Base-by-base conservation (phyloP, 1,284 basidiomycete genomes). In the Ustilago vetiveriae region DNA sequence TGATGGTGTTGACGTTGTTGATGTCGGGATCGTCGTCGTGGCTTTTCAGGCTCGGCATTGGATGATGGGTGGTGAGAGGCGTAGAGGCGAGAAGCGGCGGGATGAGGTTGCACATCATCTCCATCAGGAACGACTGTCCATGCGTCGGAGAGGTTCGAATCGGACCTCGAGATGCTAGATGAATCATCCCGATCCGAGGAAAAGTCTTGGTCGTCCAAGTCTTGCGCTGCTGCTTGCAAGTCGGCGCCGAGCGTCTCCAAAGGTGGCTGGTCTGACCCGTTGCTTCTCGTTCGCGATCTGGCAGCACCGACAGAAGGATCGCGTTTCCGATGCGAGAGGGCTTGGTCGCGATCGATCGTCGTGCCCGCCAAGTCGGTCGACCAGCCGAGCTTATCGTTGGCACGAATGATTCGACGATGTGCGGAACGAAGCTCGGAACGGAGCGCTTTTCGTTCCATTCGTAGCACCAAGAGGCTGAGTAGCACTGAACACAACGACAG, bases 371-470 rank as follows among this genome's bases (percentile, higher is more conserved):
- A 14, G 16, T 53, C 49, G 36, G 46, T 45, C 6, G 67, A 50
- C 67, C 67, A 71, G 8, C 67, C 67, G 8, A 71, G 37, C 33
- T 60, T 55, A 43, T 71, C 67, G 38, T 57, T 71, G 26, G 67
- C 67, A 1, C 57, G 48, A 11, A 65, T 57, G 49, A 71, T 71
- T 2, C 67, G 19, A 4, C 67, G 45, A 39, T 71, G 67, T 4
- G 67, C 67, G 7, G 56, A 56, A 1, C 62, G 38, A 0, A 71
- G 29, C 7, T 66, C 50, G 4, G 62, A 44, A 4, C 68, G 41
- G 1, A 66, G 16, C 19, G 27, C 23, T 23, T 40, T 47, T 17
- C 62, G 48, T 26, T 66, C 57, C 13, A 60, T 36, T 2, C 62
- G 23, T 11, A 71, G 47, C 3, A 52, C 57, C 4, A 60, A 16